Evolutionary conservation across 108 stramenopile species (phyloP), one percentile per base, ranked within the genome.

Genomic region (Fragilariopsis cylindrus): DNA sequence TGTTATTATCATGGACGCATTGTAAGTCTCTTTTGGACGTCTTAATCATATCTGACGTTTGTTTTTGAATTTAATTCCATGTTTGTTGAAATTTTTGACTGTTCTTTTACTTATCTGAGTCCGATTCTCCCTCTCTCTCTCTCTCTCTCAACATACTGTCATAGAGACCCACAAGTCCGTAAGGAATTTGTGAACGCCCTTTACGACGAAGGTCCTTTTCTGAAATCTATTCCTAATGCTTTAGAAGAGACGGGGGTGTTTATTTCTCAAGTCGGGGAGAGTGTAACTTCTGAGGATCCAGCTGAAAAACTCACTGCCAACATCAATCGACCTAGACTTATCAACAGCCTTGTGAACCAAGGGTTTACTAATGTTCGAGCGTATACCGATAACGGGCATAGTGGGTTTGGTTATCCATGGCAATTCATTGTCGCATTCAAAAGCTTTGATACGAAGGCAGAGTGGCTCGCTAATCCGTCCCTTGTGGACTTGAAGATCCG

Each of bases 1-100:
- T 84, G 82, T 94, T 15, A 86, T 94, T 54, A 84, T 94, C 60
- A 86, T 91, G 88, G 90, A 94, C 78, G 87, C 93, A 8, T 69
- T 94, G 72, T 80, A 77, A 76, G 83, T 84, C 42, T 45, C 18
- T n/a, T 57, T 3, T 21, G 8, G n/a, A 39, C 41, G 12, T 15
- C 8, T 54, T 21, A 54, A 54, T 54, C 18, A 18, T 42, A 52
- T 52, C 53, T 48, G 5, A 7, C 12, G 5, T 7, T 48, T 69
- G 16, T 40, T 52, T 69, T 11, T n/a, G 53, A n/a, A 15, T n/a
- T 54, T n/a, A 54, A n/a, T 15, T n/a, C 2, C 53, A 30, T 30
- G 30, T 30, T 30, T 30, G 30, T 30, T 30, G 30, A 30, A 30
- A 30, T 30, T 30, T 30, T 30, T 30, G 30, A 30, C 30, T 30